Evolutionary conservation across 2,329 filamentous ascomycete genomes (phyloP).

Genomic region (Drechmeria coniospora): DNA sequence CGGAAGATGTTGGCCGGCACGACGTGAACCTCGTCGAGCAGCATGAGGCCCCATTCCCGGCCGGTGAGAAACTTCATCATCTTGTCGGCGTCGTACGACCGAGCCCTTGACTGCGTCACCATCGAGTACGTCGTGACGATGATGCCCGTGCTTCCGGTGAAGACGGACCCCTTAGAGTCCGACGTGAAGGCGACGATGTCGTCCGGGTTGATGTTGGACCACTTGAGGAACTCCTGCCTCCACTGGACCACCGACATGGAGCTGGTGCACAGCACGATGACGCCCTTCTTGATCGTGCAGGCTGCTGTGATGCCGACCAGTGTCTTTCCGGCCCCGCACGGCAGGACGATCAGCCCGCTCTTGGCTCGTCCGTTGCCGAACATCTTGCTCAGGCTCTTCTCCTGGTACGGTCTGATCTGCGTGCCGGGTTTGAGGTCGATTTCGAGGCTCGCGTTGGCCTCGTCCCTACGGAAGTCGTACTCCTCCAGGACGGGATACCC

Average conservation of each 20-base stretch:
- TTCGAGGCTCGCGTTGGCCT: constrained; percentile 75
- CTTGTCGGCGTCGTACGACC: constrained; percentile 85
- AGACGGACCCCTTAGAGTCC: constrained; percentile 66
- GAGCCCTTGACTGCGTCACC: constrained; percentile 81
- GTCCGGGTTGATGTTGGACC: constrained; percentile 87
- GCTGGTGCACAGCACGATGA: constrained; percentile 89
- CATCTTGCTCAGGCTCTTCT: constrained; percentile 97
- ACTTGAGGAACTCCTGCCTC: constrained; percentile 91
- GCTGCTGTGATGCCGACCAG: constrained; percentile 96
- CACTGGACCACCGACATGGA: constrained; percentile 98
- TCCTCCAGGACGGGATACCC: constrained; percentile 84
- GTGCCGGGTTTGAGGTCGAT: constrained; percentile 85
- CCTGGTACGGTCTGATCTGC: constrained; percentile 87
- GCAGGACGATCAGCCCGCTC: constrained; percentile 92
- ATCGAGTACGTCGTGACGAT: constrained; percentile 98
- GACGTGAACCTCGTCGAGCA: constrained; percentile 94
- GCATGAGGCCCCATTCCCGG: constrained; percentile 93
- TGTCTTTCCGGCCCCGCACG: constrained; percentile 93
- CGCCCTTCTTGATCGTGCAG: constrained; percentile 93
- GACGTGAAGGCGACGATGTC: constrained; percentile 93
- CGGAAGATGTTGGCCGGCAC: constrained; percentile 94
- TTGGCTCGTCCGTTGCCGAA: constrained; percentile 96
- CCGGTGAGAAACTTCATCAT: constrained; percentile 90
- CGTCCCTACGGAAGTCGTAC: constrained; percentile 91
- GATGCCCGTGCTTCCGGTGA: constrained; percentile 81